Base-by-base conservation (phyloP, 495 filamentous ascomycete genomes). In the Hypoxylon crocopeplum region DNA sequence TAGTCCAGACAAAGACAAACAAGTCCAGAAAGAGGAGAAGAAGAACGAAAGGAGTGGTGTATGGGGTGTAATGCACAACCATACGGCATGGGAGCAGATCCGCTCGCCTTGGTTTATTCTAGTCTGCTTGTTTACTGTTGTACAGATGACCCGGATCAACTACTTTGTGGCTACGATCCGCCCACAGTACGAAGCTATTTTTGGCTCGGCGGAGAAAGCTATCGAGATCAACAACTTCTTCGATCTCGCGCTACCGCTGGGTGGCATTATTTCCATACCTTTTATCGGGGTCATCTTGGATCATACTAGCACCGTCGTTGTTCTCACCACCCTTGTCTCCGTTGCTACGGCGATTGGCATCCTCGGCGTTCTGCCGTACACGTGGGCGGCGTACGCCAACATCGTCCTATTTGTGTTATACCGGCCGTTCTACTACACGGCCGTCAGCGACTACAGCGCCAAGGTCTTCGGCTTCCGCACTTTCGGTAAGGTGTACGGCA, bases 401-500 rank as follows among this genome's bases (percentile, higher is more conserved):
- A 79, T 98, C 44, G 74, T 79, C 34, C 82, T 97, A 0, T 98
- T 98, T 68, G 90, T 88, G 7, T 51, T 88, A 11, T 91, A 90
- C 71, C 78, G 88, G 0, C 88, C 88, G 0, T 84, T 91, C 38
- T 91, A 89, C 71, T 91, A 91, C 69, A 91, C 88, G 1, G 80
- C 88, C 3, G 86, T 91, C 45, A 86, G 83, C 7, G 94, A 98
- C 75, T 97, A 96, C 71, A 67, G 86, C 36, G 93, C 92, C 24
- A 97, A 97, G 73, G 93, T 98, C 25, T 98, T 98, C 70, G 93
- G 94, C 6, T 97, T 96, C 75, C 85, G 84, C 56, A 97, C 93
- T 0, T 98, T 97, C 60, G 93, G 93, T 20, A 97, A 89, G 50
- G 91, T 98, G 20, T 97, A 98, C 69, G 94, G 94, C n/a, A 80